phyloP scores from a whole-genome alignment of 2,329 filamentous ascomycete species.

The Diaporthe batatas region DNA sequence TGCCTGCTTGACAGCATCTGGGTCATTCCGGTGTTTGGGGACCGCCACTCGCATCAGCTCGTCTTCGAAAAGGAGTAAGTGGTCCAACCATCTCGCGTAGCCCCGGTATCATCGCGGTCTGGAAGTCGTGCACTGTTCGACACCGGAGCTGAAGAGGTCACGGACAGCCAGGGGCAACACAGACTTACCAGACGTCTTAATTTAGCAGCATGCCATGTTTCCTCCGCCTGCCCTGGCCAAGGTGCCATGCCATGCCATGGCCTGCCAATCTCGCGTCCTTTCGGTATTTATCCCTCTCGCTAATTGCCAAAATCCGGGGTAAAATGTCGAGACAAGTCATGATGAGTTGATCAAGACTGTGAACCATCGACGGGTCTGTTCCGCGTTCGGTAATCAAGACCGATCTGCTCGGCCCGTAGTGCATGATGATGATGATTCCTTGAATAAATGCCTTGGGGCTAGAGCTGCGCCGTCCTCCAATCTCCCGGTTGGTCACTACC shows the following conservation, averaged over 20 bases:
- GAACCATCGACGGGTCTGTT: not conserved
- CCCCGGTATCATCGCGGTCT: not conserved
- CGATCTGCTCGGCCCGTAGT: slow-evolving; percentile 17
- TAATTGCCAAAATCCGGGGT: not conserved
- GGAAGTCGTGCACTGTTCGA: not conserved
- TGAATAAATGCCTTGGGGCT: not conserved
- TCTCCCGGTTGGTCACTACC: not conserved
- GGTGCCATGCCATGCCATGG: not conserved
- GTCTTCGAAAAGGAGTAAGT: not conserved
- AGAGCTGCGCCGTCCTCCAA: slow-evolving; percentile 9
- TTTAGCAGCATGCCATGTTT: slow-evolving; percentile 6
- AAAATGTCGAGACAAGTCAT: slow-evolving; percentile 6
- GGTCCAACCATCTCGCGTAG: not conserved
- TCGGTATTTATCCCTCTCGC: slow-evolving; percentile 21
- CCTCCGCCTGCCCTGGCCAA: not conserved
- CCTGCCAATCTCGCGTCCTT: not conserved
- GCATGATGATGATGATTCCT: slow-evolving; percentile 6
- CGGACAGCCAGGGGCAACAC: not conserved
- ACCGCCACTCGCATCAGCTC: not conserved
- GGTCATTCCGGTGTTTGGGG: not conserved
- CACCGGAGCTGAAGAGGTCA: not conserved
- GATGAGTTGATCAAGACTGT: not conserved
- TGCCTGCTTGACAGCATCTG: not conserved
- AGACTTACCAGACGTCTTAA: not conserved
- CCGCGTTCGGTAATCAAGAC: slow-evolving; percentile 7